These are phyloP conservation scores for Trypanosoma caninum DNA, from an alignment of 208 protist species.

Conservation along the genomic window DNA sequence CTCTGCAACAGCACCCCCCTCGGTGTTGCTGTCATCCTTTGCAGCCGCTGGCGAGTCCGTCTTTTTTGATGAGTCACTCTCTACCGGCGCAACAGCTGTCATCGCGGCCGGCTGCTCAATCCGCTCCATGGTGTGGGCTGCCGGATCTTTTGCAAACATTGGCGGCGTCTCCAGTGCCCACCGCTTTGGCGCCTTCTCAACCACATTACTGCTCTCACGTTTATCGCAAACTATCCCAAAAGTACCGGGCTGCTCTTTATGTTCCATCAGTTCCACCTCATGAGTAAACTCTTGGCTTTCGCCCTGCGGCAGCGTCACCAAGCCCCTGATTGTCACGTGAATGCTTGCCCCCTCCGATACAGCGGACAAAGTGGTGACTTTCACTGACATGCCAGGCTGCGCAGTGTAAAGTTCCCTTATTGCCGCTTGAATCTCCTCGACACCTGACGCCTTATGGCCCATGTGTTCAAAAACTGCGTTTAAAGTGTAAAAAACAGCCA, in stretches of 20 bases:
- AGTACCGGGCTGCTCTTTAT: slow-evolving; percentile 25
- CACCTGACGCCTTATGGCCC: slow-evolving; percentile 29
- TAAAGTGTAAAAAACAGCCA: slow-evolving; percentile 48
- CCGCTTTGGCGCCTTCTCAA: slow-evolving; percentile 14
- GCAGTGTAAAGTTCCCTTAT: slow-evolving; percentile 26
- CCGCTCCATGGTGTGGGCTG: slow-evolving; percentile 16
- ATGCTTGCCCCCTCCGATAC: slow-evolving; percentile 31
- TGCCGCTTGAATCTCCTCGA: slow-evolving; percentile 25
- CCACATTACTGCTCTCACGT: slow-evolving; percentile 15
- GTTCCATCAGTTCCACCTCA: slow-evolving; percentile 58
- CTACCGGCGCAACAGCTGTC: neutral
- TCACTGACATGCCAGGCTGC: slow-evolving; percentile 22
- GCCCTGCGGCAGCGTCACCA: neutral
- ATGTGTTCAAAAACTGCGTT: slow-evolving; percentile 43
- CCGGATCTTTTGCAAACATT: slow-evolving; percentile 37
- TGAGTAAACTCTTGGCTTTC: slow-evolving; percentile 47
- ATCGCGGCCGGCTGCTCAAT: slow-evolving; percentile 30
- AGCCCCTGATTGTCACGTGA: slow-evolving; percentile 36
- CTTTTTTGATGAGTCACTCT: neutral
- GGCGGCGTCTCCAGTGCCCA: slow-evolving; percentile 61
- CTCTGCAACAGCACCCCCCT: neutral
- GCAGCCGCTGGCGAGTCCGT: slow-evolving; percentile 5
- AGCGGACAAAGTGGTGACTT: slow-evolving; percentile 31
- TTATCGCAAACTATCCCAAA: slow-evolving; percentile 65
- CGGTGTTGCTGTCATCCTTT: slow-evolving; percentile 7